Base-by-base conservation (phyloP, 148 eudicot species). In the Rhododendron mucronatum region DNA sequence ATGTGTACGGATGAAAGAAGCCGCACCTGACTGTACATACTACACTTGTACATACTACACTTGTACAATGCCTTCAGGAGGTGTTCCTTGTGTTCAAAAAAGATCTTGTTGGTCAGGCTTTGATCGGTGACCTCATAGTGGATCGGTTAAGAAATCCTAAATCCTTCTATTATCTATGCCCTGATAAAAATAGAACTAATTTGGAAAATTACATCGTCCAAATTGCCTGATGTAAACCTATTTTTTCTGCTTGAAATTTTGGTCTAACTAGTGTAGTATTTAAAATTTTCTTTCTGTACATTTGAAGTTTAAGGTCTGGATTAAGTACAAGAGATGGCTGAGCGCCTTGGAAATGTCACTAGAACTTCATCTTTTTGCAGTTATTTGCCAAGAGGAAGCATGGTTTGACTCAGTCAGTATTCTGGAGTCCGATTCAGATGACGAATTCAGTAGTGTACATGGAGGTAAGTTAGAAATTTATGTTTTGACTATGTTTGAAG, bases 351-450 rank as follows among this genome's bases (percentile, higher is more conserved):
- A 18, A 39, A 74, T 85, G 89, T 80, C 82, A 26, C 74, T n/a
- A 28, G 2, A 50, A 20, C 23, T 33, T 84, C 55, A 13, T 71
- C 15, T 39, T 41, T 59, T 73, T 89, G 81, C 91, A 93, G 94
- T 65, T 35, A n/a, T 86, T 26, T 84, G 89, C 80, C 91, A 85
- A 87, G 95, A 93, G 59, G 94, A 93, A 84, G 90, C 92, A 84
- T 93, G 93, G 93, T 93, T 91, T 85, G 95, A 93, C 84, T 86
- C 95, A 1, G 78, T 86, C 69, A 92, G 93, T 74, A 80, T 90
- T 74, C 73, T 93, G 85, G 95, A 92, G 82, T 92, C 94, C n/a
- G 95, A 93, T 51, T 90, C 95, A 30, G 95, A 93, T 87, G 95
- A 93, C 47, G 95, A 93, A 20, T 92, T 90, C 87, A 87, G 86